These are phyloP conservation scores for Rhizopus sp. DNA, from an alignment of 371 early-diverging fungal species.

Conservation along the genomic window DNA sequence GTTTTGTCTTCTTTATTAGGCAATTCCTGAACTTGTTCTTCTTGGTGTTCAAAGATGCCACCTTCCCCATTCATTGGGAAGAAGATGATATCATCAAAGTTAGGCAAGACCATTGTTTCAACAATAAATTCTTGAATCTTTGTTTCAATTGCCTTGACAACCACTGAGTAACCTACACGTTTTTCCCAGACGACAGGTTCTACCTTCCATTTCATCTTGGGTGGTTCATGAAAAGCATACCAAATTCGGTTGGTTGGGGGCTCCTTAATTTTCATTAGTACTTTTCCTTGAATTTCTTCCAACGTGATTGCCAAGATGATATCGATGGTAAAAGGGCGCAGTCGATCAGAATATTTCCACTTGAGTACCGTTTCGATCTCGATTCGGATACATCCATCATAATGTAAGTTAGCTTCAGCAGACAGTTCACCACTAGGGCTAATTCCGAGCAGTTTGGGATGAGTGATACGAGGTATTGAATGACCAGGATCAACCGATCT, in stretches of 20 bases:
- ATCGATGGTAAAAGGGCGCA: slow-evolving; percentile 73
- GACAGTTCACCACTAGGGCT: slow-evolving; percentile 72
- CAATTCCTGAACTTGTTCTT: background rate
- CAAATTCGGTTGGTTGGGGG: slow-evolving; percentile 89
- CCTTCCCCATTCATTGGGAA: slow-evolving; percentile 69
- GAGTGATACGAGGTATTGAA: slow-evolving; percentile 77
- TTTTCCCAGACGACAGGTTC: slow-evolving; percentile 89
- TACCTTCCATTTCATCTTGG: slow-evolving; percentile 77
- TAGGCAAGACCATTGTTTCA: slow-evolving; percentile 83
- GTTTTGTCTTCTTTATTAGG: background rate
- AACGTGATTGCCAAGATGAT: slow-evolving; percentile 78
- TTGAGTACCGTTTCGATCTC: slow-evolving; percentile 72
- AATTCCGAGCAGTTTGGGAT: slow-evolving; percentile 71
- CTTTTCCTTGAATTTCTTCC: slow-evolving; percentile 71
- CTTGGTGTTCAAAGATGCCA: slow-evolving; percentile 52
- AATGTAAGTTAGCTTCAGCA: slow-evolving; percentile 75
- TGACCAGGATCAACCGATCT: slow-evolving; percentile 79
- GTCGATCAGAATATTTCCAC: slow-evolving; percentile 50
- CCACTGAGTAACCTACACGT: slow-evolving; percentile 74
- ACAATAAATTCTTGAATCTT: slow-evolving; percentile 82
- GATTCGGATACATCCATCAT: slow-evolving; percentile 73
- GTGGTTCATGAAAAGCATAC: slow-evolving; percentile 86
- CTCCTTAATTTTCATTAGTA: slow-evolving; percentile 79
- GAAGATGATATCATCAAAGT: slow-evolving; percentile 90
- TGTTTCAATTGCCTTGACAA: slow-evolving; percentile 83